phyloP scores from a whole-genome alignment of 331 rosid genomes.

The Malus hybrid region DNA sequence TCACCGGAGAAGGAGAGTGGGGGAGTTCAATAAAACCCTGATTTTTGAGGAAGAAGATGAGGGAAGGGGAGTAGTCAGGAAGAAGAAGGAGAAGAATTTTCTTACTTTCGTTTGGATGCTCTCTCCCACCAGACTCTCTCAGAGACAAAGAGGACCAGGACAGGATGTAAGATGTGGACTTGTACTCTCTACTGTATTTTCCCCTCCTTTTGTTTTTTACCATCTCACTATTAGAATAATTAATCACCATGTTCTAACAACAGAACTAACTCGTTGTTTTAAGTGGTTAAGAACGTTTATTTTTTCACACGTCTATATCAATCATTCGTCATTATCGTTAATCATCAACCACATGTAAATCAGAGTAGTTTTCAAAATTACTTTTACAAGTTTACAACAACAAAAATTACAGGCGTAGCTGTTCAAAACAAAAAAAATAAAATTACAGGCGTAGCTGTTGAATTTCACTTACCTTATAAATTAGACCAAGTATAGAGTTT shows the following conservation, averaged over 20 bases:
- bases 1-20: constrained; percentile 24
- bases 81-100: constrained; percentile 15
- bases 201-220: not conserved
- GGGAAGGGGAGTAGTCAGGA: constrained; percentile 22
- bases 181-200: not conserved
- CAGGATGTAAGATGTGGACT: constrained; percentile 6
- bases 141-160: no score
- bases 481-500: no score
- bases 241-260: not conserved
- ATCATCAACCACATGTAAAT: no score
- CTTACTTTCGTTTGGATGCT: not conserved
- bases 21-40: constrained; percentile 32
- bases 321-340: no score
- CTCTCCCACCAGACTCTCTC: not conserved
- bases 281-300: not conserved
- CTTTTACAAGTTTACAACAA: no score
- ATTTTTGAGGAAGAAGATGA: constrained; percentile 13
- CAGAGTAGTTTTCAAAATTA: no score
- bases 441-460: no score
- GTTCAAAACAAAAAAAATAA: no score
- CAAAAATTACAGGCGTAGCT: no score
- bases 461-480: no score
- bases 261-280: not conserved
- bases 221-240: no score
- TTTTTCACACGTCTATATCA: no score